These are phyloP conservation scores for Cetraspora pellucida DNA, from an alignment of 192 early-diverging fungal genomes.

Conservation along the genomic window DNA sequence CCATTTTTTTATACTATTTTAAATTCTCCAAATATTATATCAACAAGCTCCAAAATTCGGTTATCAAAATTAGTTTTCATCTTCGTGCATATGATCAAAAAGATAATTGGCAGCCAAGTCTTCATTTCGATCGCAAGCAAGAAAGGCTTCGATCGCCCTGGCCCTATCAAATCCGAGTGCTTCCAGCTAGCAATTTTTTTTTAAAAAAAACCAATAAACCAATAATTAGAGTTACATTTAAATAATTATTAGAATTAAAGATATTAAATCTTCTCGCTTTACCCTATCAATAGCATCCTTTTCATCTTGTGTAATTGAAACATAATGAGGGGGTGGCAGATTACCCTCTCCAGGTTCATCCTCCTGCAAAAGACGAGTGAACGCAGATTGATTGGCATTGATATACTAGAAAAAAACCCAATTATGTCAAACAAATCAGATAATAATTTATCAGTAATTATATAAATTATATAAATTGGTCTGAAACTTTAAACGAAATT, in stretches of 20 bases:
- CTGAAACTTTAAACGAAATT: neutral
- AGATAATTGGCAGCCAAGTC: constrained; percentile 95
- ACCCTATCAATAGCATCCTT: constrained; percentile 87
- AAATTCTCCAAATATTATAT: too few relatives aligned
- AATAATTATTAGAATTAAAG: neutral
- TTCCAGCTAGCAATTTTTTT: constrained; percentile 60
- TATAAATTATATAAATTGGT: neutral
- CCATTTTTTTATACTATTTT: too few relatives aligned
- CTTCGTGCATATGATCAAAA: constrained; percentile 78
- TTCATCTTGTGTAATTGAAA: constrained; percentile 86
- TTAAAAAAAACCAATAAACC: constrained; percentile 25
- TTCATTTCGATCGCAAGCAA: constrained; percentile 98
- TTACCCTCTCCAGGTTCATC: constrained; percentile 54
- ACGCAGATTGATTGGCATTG: constrained; percentile 74
- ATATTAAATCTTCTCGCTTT: constrained; percentile 33
- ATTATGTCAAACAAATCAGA: too few relatives aligned
- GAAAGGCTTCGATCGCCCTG: constrained; percentile 87
- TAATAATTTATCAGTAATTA: constrained; percentile 23
- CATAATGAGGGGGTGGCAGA: constrained; percentile 58
- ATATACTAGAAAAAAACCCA: constrained; percentile 51
- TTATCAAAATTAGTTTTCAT: constrained; percentile 31
- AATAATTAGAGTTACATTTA: neutral
- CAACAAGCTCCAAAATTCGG: too few relatives aligned
- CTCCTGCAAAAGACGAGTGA: constrained; percentile 75
- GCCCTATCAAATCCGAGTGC: constrained; percentile 85